These are phyloP conservation scores for Daldinia vernicosa DNA, from an alignment of 495 filamentous ascomycete species.

Conservation along the genomic window DNA sequence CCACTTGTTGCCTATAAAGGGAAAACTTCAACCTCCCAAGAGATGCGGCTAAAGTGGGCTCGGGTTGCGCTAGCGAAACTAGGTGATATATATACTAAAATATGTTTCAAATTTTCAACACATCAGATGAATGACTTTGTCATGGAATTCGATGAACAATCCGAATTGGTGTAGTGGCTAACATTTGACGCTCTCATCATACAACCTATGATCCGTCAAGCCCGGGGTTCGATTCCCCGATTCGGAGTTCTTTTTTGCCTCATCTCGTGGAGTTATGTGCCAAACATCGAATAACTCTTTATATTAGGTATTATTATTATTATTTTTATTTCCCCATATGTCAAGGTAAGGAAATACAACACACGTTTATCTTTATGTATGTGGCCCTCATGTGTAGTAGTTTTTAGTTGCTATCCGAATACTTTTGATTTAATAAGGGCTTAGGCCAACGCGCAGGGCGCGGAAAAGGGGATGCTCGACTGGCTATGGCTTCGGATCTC, in stretches of 20 bases:
- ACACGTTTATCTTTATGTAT: too few species aligned
- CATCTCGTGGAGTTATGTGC: not conserved
- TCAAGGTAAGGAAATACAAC: too few species aligned
- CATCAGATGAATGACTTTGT: not conserved
- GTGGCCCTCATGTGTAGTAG: too few species aligned
- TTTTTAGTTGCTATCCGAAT: too few species aligned
- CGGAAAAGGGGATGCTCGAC: too few species aligned
- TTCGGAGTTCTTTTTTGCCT: constrained; percentile 37
- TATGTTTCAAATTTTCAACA: not conserved
- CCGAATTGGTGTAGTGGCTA: constrained; percentile 49
- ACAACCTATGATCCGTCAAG: constrained; percentile 29
- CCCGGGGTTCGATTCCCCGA: constrained; percentile 51
- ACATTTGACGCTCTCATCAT: constrained; percentile 47
- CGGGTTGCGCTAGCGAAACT: constrained; percentile 1
- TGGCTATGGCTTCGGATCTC: too few species aligned
- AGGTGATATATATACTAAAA: not conserved
- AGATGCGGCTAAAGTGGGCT: constrained; percentile 1
- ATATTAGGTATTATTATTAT: too few species aligned
- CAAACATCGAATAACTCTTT: too few species aligned
- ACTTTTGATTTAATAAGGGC: too few species aligned
- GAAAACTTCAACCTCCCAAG: not conserved
- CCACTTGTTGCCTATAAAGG: not conserved
- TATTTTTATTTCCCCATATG: too few species aligned
- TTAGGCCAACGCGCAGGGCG: too few species aligned
- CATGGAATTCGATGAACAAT: constrained; percentile 4